Evolutionary conservation across 192 early-diverging fungal genomes (phyloP), one percentile per base, ranked within the genome.

Genomic region (Allomyces macrogynus): DNA sequence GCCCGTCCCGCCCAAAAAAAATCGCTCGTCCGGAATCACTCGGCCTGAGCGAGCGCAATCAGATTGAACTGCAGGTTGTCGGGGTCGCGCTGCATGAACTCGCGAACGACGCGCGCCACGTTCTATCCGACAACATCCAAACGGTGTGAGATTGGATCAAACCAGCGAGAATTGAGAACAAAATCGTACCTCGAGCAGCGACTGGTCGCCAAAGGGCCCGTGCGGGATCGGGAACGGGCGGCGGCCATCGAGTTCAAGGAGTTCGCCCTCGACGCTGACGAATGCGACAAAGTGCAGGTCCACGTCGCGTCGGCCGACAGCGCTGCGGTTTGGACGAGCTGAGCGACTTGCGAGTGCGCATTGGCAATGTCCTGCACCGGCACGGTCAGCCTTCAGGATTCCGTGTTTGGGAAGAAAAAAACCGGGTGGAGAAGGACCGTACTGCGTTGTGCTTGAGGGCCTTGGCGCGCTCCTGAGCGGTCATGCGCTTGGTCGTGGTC

Each of bases 211-310:
- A 22, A 76, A 75, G 26, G 73, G 69, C 1, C 93, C 93, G 67
- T 91, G 91, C 72, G 89, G 83, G 64, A 96, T 84, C 24, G 95
- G 95, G 26, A 79, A 84, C 4, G 75, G 73, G 61, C 86, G 87
- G 42, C 83, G 76, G 40, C 91, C 93, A 70, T 98, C 95, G 63
- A 96, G 73, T 71, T 98, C 92, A 66, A 87, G 93, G 9, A 98
- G 44, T 7, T 80, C 71, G 32, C 88, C 88, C 25, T 89, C 87
- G 7, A 81, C 76, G 27, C 80, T 71, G 20, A 92, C 80, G 77
- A 95, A 88, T n/a, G 86, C 86, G 3, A 91, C 75, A 73, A 89
- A 98, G 70, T 96, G 95, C 66, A 87, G 76, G 62, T 90, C 72
- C 23, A 92, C 82, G 5, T 87, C 18, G 81, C 84, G 0, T 92